phyloP scores from a whole-genome alignment of 306 rosid genomes.

The Cicer yamashitae region DNA sequence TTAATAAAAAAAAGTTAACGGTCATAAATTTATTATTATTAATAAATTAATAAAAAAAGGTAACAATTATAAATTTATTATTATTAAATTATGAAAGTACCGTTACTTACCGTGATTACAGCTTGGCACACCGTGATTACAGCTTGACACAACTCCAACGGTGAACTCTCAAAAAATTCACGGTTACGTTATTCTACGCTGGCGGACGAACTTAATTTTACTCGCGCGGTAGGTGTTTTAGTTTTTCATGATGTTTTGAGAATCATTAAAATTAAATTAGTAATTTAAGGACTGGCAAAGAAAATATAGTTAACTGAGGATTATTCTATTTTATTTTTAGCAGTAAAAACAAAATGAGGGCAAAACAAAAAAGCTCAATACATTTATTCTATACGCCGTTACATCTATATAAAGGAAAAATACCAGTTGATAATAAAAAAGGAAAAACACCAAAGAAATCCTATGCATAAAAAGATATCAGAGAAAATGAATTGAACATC shows the following conservation, averaged over 20 bases:
- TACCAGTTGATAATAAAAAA: not conserved
- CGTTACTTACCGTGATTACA: no score
- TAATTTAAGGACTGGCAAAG: not conserved
- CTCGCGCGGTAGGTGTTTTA: no score
- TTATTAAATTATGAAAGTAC: no score
- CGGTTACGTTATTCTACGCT: no score
- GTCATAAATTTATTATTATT: no score
- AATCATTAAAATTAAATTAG: slow-evolving; percentile 31
- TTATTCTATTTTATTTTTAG: not conserved
- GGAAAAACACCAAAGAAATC: not conserved
- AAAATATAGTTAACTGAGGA: not conserved
- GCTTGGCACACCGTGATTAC: no score
- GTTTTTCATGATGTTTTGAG: not conserved
- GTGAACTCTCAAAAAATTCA: no score
- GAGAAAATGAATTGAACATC: slow-evolving; percentile 26
- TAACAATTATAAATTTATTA: no score
- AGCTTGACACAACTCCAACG: no score
- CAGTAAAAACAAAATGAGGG: not conserved
- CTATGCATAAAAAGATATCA: not conserved
- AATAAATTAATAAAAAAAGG: no score
- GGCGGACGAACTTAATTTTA: no score
- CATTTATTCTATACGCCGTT: not conserved
- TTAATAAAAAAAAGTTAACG: no score
- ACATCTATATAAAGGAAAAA: slow-evolving; percentile 24
- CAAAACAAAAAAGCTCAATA: slow-evolving; percentile 10